Percentiles rank a stretch among this genome's conserved stretches.
Conservation (phyloP, 2,329 filamentous ascomycete species). For the Lachnellula occidentalis region DNA sequence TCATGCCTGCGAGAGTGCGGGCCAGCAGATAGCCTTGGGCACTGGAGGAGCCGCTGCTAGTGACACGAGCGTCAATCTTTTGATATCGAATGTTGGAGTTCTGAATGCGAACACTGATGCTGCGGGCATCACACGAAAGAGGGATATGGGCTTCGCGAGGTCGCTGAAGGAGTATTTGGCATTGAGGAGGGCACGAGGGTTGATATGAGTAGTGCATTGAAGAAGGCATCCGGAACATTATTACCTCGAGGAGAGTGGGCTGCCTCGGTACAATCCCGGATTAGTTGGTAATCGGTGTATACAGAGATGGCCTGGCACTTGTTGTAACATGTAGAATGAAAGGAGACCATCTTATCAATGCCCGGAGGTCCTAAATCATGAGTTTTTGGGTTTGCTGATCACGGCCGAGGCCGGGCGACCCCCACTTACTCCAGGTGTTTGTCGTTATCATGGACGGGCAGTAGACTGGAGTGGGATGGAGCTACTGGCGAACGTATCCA, state of each 20-base stretch:
- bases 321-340: too few relatives aligned
- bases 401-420: background rate
- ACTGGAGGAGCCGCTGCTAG: constrained; percentile 5
- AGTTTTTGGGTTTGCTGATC: background rate
- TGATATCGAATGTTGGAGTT: constrained; percentile 24
- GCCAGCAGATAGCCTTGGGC: constrained; percentile 15
- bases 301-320: too few relatives aligned
- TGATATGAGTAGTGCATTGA: background rate
- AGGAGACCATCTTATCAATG: too few relatives aligned
- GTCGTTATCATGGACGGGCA: background rate
- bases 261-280: too few relatives aligned
- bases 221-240: too few relatives aligned
- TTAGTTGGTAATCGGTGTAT: too few relatives aligned
- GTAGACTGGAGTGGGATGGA: background rate
- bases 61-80: constrained; percentile 18
- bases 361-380: too few relatives aligned
- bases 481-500: background rate
- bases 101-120: constrained; percentile 20
- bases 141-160: constrained; percentile 1
- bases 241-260: too few relatives aligned
- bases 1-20: constrained; percentile 18
- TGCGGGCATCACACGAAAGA: constrained; percentile 15
- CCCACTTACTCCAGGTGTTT: background rate
- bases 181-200: background rate
- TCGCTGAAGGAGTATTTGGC: background rate